Evolutionary conservation across 306 rosid species (phyloP).

Genomic region (Rosa multiflora): DNA sequence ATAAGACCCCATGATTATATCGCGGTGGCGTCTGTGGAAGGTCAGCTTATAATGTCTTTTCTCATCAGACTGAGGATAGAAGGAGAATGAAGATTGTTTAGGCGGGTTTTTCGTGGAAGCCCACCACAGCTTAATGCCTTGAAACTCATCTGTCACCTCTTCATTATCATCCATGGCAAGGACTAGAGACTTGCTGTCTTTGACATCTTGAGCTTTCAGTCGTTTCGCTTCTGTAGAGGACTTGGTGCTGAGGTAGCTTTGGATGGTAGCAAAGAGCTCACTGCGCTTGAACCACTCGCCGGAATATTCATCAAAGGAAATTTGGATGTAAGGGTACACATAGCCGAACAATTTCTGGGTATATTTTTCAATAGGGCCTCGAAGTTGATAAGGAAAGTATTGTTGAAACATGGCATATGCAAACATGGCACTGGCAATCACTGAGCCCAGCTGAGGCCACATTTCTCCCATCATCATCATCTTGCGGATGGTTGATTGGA

Average conservation of each 20-base stretch:
- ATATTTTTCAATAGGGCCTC: constrained; percentile 1
- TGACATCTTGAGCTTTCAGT: constrained; percentile 46
- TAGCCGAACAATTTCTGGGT: constrained; percentile 5
- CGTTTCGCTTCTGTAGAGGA: constrained; percentile 34
- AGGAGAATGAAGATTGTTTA: not conserved
- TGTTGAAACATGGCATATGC: constrained; percentile 23
- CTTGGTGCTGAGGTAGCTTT: constrained; percentile 38
- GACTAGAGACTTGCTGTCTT: constrained; percentile 34
- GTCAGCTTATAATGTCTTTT: constrained; percentile 35
- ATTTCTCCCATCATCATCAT: constrained; percentile 14
- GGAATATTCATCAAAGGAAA: constrained; percentile 42
- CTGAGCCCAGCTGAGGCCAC: constrained; percentile 41
- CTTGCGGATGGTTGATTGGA: not conserved
- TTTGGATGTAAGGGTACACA: constrained; percentile 45
- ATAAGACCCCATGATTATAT: constrained; percentile 29
- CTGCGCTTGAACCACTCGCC: constrained; percentile 26
- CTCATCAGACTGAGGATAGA: constrained; percentile 25
- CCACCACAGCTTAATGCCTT: constrained; percentile 57
- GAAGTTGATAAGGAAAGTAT: constrained; percentile 34
- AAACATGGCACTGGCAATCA: constrained; percentile 39
- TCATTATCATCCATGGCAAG: constrained; percentile 52
- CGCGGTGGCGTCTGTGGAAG: constrained; percentile 37
- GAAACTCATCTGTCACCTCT: constrained; percentile 38
- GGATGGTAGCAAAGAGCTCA: constrained; percentile 39
- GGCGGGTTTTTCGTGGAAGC: not conserved